Evolutionary conservation across 192 early-diverging fungal species (phyloP).

Genomic region (Jimgerdemannia lactiflua): DNA sequence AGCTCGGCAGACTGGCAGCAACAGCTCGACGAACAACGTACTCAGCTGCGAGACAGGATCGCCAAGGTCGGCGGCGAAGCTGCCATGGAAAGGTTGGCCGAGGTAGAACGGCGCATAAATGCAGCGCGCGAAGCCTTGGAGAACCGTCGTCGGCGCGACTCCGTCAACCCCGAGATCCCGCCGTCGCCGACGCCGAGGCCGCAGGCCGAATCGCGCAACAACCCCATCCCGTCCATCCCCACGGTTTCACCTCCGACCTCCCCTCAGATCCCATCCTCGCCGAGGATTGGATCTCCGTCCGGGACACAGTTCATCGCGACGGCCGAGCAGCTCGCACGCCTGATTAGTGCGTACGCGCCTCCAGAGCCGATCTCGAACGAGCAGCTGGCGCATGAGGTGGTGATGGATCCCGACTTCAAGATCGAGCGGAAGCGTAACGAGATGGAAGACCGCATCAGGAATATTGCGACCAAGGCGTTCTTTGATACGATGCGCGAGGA

Average conservation of each 20-base stretch:
- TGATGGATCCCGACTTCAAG: constrained; percentile 69
- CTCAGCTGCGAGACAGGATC: constrained; percentile 23
- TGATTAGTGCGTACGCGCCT: constrained; percentile 37
- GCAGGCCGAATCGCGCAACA: background rate
- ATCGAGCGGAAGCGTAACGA: constrained; percentile 39
- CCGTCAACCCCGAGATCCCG: constrained; percentile 4
- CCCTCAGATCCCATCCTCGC: background rate
- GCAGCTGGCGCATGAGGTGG: constrained; percentile 74
- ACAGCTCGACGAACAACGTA: constrained; percentile 60
- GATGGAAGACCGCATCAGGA: constrained; percentile 54
- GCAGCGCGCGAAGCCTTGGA: constrained; percentile 9
- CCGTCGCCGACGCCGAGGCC: constrained; percentile 10
- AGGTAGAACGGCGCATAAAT: constrained; percentile 16
- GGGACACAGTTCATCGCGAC: constrained; percentile 4
- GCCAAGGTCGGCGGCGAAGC: constrained; percentile 21
- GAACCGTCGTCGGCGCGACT: constrained; percentile 5
- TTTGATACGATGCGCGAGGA: constrained; percentile 66
- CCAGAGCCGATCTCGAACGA: constrained; percentile 50
- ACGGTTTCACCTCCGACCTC: background rate
- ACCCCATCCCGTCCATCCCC: constrained; percentile 4
- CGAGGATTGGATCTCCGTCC: background rate
- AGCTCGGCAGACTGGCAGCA: constrained; percentile 53
- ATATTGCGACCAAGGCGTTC: constrained; percentile 66
- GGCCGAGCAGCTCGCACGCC: constrained; percentile 29
- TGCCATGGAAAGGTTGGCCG: constrained; percentile 14